Percentiles rank a stretch among this genome's conserved stretches.
phyloP scores from a whole-genome alignment of 1,139 yeast species.

The Blastobotrys illinoisensis region DNA sequence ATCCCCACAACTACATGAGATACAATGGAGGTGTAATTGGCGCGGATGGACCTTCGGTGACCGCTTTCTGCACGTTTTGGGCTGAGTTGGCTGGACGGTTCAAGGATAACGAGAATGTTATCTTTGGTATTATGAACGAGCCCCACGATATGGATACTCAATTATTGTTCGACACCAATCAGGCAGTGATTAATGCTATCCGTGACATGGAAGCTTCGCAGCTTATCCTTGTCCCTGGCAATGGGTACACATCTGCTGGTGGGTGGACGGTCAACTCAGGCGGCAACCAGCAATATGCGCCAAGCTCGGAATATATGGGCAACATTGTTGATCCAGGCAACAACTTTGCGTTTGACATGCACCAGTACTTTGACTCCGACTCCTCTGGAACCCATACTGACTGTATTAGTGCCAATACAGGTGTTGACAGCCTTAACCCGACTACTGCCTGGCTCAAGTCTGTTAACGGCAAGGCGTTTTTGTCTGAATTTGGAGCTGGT shows the following conservation, averaged over 20 bases:
- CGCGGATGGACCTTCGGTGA: no score
- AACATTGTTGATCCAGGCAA: not conserved
- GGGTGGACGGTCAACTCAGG: no score
- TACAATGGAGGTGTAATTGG: no score
- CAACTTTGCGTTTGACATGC: not conserved
- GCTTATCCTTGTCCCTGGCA: not conserved
- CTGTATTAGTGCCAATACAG: not conserved
- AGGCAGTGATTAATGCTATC: not conserved
- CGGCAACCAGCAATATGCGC: no score
- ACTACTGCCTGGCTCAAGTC: not conserved
- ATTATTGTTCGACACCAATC: no score
- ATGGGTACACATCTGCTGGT: not conserved
- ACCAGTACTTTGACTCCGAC: not conserved
- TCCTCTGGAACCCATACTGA: not conserved
- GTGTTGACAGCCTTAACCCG: not conserved
- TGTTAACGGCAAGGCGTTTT: not conserved
- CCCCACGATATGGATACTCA: no score
- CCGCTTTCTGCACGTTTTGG: no score
- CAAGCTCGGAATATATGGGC: not conserved
- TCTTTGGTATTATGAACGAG: not conserved
- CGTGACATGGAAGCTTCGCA: not conserved
- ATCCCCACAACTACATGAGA: no score
- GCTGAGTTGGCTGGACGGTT: not conserved
- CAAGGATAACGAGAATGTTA: not conserved
- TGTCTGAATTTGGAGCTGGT: no score